These are phyloP conservation scores for Eutypa lata DNA, from an alignment of 2,329 filamentous ascomycete species.

Conservation along the genomic window DNA sequence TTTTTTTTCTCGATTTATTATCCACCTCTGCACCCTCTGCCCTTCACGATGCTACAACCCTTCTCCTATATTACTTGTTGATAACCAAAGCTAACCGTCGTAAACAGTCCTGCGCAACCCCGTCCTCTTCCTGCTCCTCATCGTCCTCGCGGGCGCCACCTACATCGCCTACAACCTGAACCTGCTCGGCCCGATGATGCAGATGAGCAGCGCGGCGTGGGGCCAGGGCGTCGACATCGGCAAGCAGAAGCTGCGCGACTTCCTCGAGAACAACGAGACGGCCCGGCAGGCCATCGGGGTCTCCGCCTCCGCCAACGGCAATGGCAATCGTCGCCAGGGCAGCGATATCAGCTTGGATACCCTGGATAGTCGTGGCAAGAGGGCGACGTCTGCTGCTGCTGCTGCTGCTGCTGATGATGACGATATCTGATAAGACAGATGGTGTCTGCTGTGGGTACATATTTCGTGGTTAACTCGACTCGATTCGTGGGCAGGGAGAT, in stretches of 20 bases:
- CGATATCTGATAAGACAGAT: constrained; percentile 49
- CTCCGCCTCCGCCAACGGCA: constrained; percentile 49
- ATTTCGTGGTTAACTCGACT: too few species aligned
- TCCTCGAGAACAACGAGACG: constrained; percentile 82
- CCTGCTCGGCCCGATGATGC: constrained; percentile 90
- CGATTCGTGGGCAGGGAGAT: too few species aligned
- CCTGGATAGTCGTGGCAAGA: constrained; percentile 59
- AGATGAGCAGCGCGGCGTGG: constrained; percentile 88
- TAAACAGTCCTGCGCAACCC: constrained; percentile 97
- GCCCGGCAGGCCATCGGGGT: constrained; percentile 81
- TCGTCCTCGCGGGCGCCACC: constrained; percentile 70
- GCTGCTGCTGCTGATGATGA: constrained; percentile 53
- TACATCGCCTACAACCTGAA: constrained; percentile 94
- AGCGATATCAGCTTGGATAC: constrained; percentile 57
- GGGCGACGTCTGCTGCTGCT: constrained; percentile 35
- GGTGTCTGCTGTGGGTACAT: not conserved
- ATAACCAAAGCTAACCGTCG: too few species aligned
- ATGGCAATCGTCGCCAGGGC: constrained; percentile 11
- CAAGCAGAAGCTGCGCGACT: constrained; percentile 86
- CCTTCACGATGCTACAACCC: too few species aligned
- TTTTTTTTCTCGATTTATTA: not conserved
- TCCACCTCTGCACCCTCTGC: constrained; percentile 2
- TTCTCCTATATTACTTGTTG: too few species aligned
- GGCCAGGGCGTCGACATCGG: constrained; percentile 85
- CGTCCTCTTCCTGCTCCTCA: constrained; percentile 83